Evolutionary conservation across 2,329 filamentous ascomycete species (phyloP).

Genomic region (Cladosporium austrohemisphaericum): DNA sequence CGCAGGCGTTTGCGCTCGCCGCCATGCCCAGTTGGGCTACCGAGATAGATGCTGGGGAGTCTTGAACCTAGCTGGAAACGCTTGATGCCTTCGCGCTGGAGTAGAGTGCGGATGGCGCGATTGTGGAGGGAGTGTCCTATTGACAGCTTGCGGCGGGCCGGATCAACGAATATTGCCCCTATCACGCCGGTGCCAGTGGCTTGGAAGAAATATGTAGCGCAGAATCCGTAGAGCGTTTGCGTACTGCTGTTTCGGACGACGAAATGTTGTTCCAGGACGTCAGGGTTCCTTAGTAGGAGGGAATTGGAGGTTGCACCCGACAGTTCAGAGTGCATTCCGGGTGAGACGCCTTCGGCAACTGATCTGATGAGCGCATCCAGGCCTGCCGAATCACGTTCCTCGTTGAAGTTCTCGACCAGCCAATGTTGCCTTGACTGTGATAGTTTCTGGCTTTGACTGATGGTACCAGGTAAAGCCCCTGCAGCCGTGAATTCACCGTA

Average conservation of each 20-base stretch:
- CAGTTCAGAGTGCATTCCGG: constrained; percentile 65
- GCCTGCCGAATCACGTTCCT: constrained; percentile 68
- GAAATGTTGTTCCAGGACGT: constrained; percentile 78
- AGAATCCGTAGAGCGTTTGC: constrained; percentile 85
- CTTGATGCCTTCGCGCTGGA: constrained; percentile 68
- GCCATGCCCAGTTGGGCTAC: constrained; percentile 68
- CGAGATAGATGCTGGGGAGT: constrained; percentile 80
- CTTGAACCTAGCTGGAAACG: constrained; percentile 77
- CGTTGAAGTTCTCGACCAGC: constrained; percentile 86
- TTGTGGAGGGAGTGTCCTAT: constrained; percentile 88
- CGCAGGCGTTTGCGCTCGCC: constrained; percentile 58
- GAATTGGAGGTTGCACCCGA: constrained; percentile 66
- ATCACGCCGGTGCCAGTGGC: constrained; percentile 70
- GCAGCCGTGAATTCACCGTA: constrained; percentile 67
- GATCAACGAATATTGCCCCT: constrained; percentile 85
- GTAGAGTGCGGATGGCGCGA: constrained; percentile 71
- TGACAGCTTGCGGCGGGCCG: constrained; percentile 76
- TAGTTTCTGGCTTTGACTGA: constrained; percentile 81
- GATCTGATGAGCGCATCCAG: constrained; percentile 71
- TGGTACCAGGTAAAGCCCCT: constrained; percentile 62
- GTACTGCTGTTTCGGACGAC: constrained; percentile 94
- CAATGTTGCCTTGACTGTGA: constrained; percentile 90
- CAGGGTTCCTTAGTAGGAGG: constrained; percentile 68
- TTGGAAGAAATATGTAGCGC: constrained; percentile 77
- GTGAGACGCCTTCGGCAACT: constrained; percentile 62